These are phyloP conservation scores for Amaranthus tricolor DNA, from an alignment of 179 eudicot genomes.

Conservation along the genomic window DNA sequence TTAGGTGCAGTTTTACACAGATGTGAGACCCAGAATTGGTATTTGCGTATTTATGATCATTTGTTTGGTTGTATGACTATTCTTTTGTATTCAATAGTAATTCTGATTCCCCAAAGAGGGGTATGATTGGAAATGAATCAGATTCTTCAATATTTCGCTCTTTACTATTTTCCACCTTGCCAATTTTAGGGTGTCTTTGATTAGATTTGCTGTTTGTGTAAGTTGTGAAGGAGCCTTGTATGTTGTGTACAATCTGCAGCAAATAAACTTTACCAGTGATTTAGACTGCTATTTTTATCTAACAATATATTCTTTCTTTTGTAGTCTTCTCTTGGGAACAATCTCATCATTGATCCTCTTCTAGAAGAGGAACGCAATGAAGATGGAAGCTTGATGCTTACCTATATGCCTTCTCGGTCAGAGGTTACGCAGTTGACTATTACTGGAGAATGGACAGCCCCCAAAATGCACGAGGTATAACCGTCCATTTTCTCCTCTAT, in stretches of 20 bases:
- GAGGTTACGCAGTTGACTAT: constrained; percentile 84
- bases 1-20: too few relatives aligned
- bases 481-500: background rate
- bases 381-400: constrained; percentile 82
- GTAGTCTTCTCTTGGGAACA: constrained; percentile 73
- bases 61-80: too few relatives aligned
- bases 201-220: background rate
- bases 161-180: too few relatives aligned
- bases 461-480: constrained; percentile 78
- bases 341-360: constrained; percentile 86
- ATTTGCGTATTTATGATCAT: too few relatives aligned
- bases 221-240: background rate
- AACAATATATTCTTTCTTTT: constrained; percentile 4
- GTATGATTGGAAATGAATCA: background rate
- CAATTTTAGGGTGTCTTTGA: background rate
- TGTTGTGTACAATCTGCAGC: background rate
- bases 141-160: background rate
- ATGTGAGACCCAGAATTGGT: too few relatives aligned
- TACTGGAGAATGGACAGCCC: constrained; percentile 88
- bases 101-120: too few relatives aligned
- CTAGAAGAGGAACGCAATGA: constrained; percentile 80
- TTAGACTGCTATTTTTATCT: constrained; percentile 6
- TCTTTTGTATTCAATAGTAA: too few relatives aligned
- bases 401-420: constrained; percentile 82
- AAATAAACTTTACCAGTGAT: too few relatives aligned